Evolutionary conservation across 768 basidiomycete genomes (phyloP).

Genomic region (Leccinum arenicola): DNA sequence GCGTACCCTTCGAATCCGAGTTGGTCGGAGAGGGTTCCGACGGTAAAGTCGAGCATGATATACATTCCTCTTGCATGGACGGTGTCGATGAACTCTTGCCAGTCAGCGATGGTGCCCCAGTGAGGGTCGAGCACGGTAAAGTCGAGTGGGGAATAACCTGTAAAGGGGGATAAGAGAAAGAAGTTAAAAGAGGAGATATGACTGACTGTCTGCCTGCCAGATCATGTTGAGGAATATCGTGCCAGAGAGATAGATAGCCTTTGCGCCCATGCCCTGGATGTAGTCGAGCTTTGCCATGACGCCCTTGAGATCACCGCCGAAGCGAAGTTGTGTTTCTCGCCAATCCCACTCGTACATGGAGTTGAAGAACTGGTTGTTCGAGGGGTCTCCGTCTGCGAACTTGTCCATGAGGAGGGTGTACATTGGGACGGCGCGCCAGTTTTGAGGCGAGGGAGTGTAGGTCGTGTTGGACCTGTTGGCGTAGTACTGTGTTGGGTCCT

Average conservation of each 20-base stretch:
- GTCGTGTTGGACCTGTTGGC: slow-evolving; percentile 57
- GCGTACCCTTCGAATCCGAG: slow-evolving; percentile 81
- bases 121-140: slow-evolving; percentile 90
- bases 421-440: slow-evolving; percentile 81
- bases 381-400: slow-evolving; percentile 89
- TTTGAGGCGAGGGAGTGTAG: slow-evolving; percentile 76
- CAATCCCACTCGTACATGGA: slow-evolving; percentile 81
- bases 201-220: slow-evolving; percentile 95
- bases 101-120: slow-evolving; percentile 82
- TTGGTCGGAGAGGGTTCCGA: slow-evolving; percentile 88
- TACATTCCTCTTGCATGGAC: slow-evolving; percentile 87
- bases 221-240: slow-evolving; percentile 93
- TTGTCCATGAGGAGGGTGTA: slow-evolving; percentile 89
- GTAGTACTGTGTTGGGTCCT: slow-evolving; percentile 61
- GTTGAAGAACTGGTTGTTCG: slow-evolving; percentile 87
- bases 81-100: slow-evolving; percentile 70
- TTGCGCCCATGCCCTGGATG: slow-evolving; percentile 84
- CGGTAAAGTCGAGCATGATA: slow-evolving; percentile 90
- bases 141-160: slow-evolving; percentile 89
- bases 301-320: slow-evolving; percentile 86
- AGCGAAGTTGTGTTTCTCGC: slow-evolving; percentile 85
- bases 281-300: slow-evolving; percentile 77
- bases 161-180: not conserved
- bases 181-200: not conserved
- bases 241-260: slow-evolving; percentile 85